phyloP scores from a whole-genome alignment of 352 stramenopile genomes.

The Globisporangium carolinianum region DNA sequence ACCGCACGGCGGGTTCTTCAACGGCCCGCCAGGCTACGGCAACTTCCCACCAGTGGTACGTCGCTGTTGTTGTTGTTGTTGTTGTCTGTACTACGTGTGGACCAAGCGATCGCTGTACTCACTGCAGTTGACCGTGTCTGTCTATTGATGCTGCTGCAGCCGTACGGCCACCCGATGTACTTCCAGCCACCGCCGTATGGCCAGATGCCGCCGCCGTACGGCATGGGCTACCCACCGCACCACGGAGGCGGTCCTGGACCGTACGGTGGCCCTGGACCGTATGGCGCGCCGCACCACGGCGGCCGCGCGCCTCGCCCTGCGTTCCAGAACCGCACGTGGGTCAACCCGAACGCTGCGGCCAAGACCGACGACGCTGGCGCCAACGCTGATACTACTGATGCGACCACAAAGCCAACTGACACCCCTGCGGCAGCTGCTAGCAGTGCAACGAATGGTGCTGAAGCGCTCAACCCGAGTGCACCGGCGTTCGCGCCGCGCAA shows the following conservation, averaged over 20 bases:
- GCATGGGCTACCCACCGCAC: slow-evolving; percentile 65
- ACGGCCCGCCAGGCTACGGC: slow-evolving; percentile 58
- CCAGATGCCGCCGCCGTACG: slow-evolving; percentile 61
- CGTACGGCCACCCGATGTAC: slow-evolving; percentile 58
- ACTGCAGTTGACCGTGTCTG: background rate
- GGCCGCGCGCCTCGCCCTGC: slow-evolving; percentile 35
- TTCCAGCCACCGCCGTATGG: slow-evolving; percentile 65
- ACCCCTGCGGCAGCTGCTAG: background rate
- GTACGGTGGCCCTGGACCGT: slow-evolving; percentile 10
- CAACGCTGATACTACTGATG: slow-evolving; percentile 10
- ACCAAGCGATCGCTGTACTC: background rate
- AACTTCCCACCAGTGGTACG: slow-evolving; percentile 50
- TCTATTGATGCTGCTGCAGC: slow-evolving; percentile 19
- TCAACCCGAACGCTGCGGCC: slow-evolving; percentile 69
- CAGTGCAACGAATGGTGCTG: background rate
- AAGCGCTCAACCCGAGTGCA: slow-evolving; percentile 24
- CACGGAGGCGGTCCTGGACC: slow-evolving; percentile 14
- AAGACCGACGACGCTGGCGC: slow-evolving; percentile 33
- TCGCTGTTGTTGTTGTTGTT: background rate
- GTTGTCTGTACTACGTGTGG: background rate
- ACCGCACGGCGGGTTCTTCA: slow-evolving; percentile 35
- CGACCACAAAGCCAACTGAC: background rate
- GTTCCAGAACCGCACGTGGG: slow-evolving; percentile 83
- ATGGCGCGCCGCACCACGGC: slow-evolving; percentile 7
- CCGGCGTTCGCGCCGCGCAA: slow-evolving; percentile 47